phyloP scores from a whole-genome alignment of 78 protist species.

The Ministeria vibrans region DNA sequence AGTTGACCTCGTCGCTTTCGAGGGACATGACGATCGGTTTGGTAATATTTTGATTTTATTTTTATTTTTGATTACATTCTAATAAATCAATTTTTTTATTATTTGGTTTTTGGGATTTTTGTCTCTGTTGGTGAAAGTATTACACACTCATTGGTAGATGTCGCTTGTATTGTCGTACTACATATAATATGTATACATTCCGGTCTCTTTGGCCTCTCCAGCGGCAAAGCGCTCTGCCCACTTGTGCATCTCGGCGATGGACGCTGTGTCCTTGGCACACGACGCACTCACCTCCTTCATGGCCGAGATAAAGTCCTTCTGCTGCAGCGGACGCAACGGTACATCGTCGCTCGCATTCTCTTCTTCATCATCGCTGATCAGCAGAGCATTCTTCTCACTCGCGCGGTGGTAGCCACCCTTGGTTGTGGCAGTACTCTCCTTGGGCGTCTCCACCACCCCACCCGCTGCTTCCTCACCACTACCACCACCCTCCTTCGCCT shows the following conservation, averaged over 20 bases:
- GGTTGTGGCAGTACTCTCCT: background rate
- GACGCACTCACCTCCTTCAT: slow-evolving; percentile 11
- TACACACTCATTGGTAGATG: too few species aligned
- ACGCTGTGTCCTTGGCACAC: background rate
- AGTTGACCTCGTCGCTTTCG: slow-evolving; percentile 83
- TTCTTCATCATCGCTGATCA: background rate
- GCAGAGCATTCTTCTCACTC: background rate
- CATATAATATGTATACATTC: too few species aligned
- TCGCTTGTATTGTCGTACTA: too few species aligned
- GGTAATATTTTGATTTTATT: background rate
- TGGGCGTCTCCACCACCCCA: background rate
- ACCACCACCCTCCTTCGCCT: background rate
- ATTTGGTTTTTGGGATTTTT: too few species aligned
- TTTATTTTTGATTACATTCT: background rate
- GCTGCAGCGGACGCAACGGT: slow-evolving; percentile 3
- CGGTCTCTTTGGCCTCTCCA: too few species aligned
- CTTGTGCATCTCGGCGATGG: too few species aligned
- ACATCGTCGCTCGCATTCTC: background rate
- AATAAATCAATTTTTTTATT: too few species aligned
- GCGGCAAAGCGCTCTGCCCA: too few species aligned
- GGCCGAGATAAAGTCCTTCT: slow-evolving; percentile 19
- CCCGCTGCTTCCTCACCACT: background rate
- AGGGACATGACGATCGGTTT: slow-evolving; percentile 20
- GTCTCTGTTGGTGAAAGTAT: too few species aligned
- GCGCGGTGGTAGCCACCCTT: background rate